These are phyloP conservation scores for Solanum chiquidenum DNA, from an alignment of 257 asterid genomes.

Conservation along the genomic window DNA sequence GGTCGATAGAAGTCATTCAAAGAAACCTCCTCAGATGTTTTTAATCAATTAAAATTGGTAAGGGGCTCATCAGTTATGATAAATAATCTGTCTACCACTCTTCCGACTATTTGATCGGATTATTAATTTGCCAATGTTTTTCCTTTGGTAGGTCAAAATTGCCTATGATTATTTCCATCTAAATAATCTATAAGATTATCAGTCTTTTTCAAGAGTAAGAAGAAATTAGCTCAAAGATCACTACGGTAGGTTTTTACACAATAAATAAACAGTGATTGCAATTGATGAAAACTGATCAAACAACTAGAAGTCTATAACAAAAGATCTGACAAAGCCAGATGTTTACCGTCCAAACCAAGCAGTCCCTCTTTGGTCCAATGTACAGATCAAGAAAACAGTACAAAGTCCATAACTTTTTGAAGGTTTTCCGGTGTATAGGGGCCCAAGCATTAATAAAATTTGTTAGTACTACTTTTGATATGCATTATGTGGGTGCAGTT, in stretches of 20 bases:
- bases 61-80: background rate
- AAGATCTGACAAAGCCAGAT: background rate
- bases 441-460: background rate
- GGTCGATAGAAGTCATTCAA: background rate
- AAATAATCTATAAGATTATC: background rate
- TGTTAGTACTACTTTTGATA: background rate
- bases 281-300: background rate
- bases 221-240: background rate
- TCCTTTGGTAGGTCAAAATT: background rate
- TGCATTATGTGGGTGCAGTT: background rate
- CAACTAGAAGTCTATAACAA: background rate
- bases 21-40: background rate
- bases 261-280: background rate
- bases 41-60: background rate
- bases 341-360: background rate
- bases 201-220: background rate
- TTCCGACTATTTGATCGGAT: background rate
- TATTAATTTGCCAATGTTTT: background rate
- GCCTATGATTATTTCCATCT: background rate
- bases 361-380: background rate
- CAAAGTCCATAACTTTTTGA: background rate
- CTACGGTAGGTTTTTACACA: background rate
- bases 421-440: background rate
- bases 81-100: background rate
- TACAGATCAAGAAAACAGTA: background rate